A percentile compares a stretch with the other conserved stretches of the same genome.
Evolutionary conservation across 2,329 filamentous ascomycete genomes (phyloP).

Genomic region (Leptographium galeiforme): DNA sequence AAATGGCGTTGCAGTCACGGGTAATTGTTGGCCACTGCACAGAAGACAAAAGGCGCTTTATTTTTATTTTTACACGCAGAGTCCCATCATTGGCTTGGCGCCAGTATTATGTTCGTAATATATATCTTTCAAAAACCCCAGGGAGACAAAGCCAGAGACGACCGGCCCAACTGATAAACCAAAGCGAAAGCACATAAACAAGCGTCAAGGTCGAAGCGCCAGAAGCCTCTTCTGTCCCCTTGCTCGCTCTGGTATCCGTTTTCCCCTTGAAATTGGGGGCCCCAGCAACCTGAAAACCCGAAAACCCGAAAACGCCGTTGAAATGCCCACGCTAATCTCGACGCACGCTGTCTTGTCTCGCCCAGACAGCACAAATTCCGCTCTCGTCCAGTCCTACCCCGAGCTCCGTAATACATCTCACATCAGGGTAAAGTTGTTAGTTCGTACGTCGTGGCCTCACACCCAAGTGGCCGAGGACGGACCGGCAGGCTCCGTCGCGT

Average conservation of each 20-base stretch:
- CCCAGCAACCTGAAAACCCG: neutral
- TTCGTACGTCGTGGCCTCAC: neutral
- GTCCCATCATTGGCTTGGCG: neutral
- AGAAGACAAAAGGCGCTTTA: neutral
- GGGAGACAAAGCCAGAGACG: neutral
- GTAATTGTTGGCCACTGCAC: neutral
- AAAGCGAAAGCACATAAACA: neutral
- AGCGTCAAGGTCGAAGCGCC: neutral
- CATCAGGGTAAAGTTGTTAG: neutral
- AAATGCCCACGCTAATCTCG: slow-evolving; percentile 3
- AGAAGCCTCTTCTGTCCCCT: neutral
- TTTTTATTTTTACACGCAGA: neutral
- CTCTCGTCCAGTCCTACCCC: neutral
- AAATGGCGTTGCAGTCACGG: neutral
- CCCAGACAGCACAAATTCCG: neutral
- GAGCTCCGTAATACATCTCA: neutral
- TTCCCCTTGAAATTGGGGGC: neutral
- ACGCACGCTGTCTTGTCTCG: neutral
- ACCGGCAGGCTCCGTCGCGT: slow-evolving; percentile 2
- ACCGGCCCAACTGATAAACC: neutral
- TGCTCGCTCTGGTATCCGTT: neutral
- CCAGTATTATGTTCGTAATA: neutral
- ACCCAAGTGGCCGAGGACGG: slow-evolving; percentile 5
- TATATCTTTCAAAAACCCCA: neutral
- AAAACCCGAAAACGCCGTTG: neutral